Evolutionary conservation across 805 yeast genomes (phyloP).

Genomic region (Cyberlindnera xylosilytica): DNA sequence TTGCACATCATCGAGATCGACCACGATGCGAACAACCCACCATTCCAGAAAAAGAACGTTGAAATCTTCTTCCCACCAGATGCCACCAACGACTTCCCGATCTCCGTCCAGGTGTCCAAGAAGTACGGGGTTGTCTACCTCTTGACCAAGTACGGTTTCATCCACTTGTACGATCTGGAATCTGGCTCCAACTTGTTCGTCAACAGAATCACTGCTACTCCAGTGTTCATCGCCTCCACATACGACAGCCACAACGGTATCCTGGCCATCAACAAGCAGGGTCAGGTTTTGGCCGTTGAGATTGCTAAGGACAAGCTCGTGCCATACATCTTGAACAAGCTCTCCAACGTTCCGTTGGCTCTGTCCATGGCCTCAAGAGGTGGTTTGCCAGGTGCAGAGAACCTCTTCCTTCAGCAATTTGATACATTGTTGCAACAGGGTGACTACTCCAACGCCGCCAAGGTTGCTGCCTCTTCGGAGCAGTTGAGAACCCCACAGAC

Average conservation of each 20-base stretch:
- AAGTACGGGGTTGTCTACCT: conserved; percentile 84
- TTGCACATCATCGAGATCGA: conserved; percentile 95
- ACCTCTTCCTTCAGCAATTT: conserved; percentile 86
- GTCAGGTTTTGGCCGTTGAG: conserved; percentile 92
- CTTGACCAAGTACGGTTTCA: conserved; percentile 93
- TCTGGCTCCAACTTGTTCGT: conserved; percentile 90
- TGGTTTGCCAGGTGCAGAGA: conserved; percentile 96
- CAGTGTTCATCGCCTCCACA: conserved; percentile 84
- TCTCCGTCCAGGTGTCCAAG: conserved; percentile 81
- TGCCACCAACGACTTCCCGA: conserved; percentile 94
- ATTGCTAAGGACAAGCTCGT: conserved; percentile 79
- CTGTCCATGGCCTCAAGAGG: conserved; percentile 89
- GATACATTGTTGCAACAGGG: conserved; percentile 80
- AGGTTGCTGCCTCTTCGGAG: conserved; percentile 93
- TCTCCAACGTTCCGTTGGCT: conserved; percentile 85
- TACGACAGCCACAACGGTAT: conserved; percentile 78
- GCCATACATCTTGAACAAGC: conserved; percentile 83
- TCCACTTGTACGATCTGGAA: conserved; percentile 92
- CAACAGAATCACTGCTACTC: conserved; percentile 93
- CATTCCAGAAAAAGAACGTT: conserved; percentile 87
- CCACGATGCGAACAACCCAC: conserved; percentile 77
- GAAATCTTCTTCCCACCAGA: conserved; percentile 97
- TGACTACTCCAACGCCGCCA: conserved; percentile 89
- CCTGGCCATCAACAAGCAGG: conserved; percentile 88
- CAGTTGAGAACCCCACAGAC: conserved; percentile 93